These are phyloP conservation scores for Dalechampia spathulata DNA, from an alignment of 441 rosid species.

Conservation along the genomic window DNA sequence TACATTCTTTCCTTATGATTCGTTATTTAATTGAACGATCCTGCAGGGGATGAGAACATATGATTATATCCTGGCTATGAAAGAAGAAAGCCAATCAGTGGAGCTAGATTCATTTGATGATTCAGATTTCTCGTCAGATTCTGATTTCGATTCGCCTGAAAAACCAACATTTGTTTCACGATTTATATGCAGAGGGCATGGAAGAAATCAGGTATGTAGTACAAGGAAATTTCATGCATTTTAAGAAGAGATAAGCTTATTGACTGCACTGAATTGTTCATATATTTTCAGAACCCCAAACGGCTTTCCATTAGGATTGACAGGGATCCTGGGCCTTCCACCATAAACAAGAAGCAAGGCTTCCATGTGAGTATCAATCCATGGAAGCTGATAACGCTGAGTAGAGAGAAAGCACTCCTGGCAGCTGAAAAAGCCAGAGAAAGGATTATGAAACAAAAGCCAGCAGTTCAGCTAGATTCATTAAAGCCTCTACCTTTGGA, in stretches of 20 bases:
- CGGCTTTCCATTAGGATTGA: constrained; percentile 70
- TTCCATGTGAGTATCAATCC: constrained; percentile 79
- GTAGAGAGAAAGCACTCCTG: constrained; percentile 74
- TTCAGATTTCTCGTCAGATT: constrained; percentile 77
- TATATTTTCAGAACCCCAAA: constrained; percentile 36
- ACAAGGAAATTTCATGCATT: background rate
- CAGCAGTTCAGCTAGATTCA: constrained; percentile 32
- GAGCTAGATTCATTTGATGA: constrained; percentile 53
- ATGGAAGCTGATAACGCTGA: constrained; percentile 69
- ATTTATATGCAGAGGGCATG: constrained; percentile 51
- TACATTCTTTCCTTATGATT: too few species aligned
- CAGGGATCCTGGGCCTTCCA: constrained; percentile 38
- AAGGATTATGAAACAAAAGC: constrained; percentile 49
- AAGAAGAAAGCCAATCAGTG: constrained; percentile 64
- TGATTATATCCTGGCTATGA: constrained; percentile 94
- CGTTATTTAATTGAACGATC: too few species aligned
- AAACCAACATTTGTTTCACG: constrained; percentile 53
- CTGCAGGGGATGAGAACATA: constrained; percentile 94
- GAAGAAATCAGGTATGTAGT: constrained; percentile 43
- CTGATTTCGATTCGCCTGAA: constrained; percentile 74
- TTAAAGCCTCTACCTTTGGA: constrained; percentile 75
- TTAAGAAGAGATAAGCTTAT: background rate
- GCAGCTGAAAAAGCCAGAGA: constrained; percentile 90
- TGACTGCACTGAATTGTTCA: background rate
- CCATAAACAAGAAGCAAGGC: constrained; percentile 44